Base-by-base conservation (phyloP, 2,329 filamentous ascomycete genomes). In the Coniosporium tulheliwenetii region DNA sequence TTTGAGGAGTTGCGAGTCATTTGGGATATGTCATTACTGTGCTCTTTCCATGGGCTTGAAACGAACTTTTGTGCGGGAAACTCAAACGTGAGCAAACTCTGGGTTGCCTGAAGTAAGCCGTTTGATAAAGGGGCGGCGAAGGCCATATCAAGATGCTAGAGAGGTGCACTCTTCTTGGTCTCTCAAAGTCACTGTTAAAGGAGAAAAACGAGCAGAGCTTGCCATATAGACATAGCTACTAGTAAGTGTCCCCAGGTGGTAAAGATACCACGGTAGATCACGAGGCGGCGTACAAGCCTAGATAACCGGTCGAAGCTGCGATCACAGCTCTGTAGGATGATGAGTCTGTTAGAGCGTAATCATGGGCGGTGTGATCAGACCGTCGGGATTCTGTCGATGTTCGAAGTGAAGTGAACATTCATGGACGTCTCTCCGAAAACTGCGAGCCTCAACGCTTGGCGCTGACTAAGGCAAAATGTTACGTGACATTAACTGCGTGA, bases 1-100 rank as follows among this genome's bases (percentile, higher is more conserved):
- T 61, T 51, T 26, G 52, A 52, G 46, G 51, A 50, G 44, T 42
- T 58, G 55, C 52, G 14, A 8, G 36, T 16, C 35, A 33, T 31
- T 32, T 30, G 35, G 38, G 10, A 14, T 14, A 38, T 39, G 8
- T 35, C 5, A 13, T 16, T 30, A 13, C 30, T 35, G 32, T 26
- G 30, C n/a, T 12, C 8, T 26, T 16, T 9, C 10, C 19, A 38
- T 41, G 32, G 26, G 38, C 26, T 14, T 14, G 26, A 7, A 16
- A 10, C 32, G 16, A 40, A 34, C 39, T 34, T 38, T 30, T 14
- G 34, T 14, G n/a, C 16, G 35, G 37, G 38, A 15, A 35, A 37
- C 14, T 37, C 12, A 5, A 13, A 4, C 3, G 13, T 13, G 10
- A 12, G 13, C 32, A 10, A 12, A 8, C 32, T 5, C 10, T 33